Conservation (phyloP, 1,284 basidiomycete genomes). For the Cryptococcus deneoformans region DNA sequence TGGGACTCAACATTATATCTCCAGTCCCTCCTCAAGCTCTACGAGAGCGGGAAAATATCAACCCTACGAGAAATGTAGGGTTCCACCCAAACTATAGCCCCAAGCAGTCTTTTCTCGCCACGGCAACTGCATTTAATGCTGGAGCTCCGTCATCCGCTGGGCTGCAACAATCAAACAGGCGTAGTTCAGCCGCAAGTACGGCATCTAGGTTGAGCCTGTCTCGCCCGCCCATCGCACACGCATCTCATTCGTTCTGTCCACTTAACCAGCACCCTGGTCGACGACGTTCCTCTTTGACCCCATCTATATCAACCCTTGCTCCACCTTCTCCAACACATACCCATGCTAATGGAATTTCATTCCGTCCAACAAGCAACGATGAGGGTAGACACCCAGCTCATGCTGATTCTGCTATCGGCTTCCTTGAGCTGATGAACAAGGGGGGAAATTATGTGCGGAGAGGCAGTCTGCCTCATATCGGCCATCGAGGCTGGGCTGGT, state of each 20-base stretch:
- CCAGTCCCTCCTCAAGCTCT: slow-evolving; percentile 34
- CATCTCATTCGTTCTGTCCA: slow-evolving; percentile 11
- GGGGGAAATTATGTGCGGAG: slow-evolving; percentile 16
- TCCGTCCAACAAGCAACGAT: slow-evolving; percentile 25
- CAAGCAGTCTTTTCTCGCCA: not conserved
- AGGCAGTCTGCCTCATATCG: slow-evolving; percentile 42
- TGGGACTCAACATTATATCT: slow-evolving; percentile 48
- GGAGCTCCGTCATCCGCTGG: no score
- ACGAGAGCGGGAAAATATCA: slow-evolving; percentile 4
- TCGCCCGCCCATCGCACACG: slow-evolving; percentile 17
- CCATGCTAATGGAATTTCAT: slow-evolving; percentile 23
- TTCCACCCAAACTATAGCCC: slow-evolving; percentile 17
- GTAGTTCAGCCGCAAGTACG: slow-evolving; percentile 30
- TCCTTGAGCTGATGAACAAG: not conserved
- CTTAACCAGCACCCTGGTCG: slow-evolving; percentile 15
- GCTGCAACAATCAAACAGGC: slow-evolving; percentile 1
- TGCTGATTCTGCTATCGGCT: slow-evolving; percentile 4
- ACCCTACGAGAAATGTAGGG: slow-evolving; percentile 27
- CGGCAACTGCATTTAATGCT: not conserved
- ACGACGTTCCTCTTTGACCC: slow-evolving; percentile 38
- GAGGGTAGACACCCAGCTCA: not conserved
- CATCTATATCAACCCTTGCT: slow-evolving; percentile 29
- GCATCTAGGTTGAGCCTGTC: slow-evolving; percentile 39
- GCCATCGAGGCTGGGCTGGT: slow-evolving; percentile 30
- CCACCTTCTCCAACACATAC: slow-evolving; percentile 38